Evolutionary conservation across 2,329 filamentous ascomycete genomes (phyloP).

Genomic region (Aureobasidium sp.): DNA sequence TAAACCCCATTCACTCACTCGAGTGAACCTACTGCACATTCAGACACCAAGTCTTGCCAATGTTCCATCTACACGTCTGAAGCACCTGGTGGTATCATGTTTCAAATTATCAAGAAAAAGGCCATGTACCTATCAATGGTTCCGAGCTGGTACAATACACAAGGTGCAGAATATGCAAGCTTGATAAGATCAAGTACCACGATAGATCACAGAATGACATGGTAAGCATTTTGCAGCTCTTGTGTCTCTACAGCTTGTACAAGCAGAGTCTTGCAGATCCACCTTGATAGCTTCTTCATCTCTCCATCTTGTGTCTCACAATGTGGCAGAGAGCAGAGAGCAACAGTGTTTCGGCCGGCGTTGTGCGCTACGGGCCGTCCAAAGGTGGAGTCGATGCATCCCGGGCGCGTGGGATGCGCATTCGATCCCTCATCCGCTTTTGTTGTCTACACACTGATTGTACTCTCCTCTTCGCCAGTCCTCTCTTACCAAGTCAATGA

Average conservation of each 20-base stretch:
- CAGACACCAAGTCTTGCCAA: not conserved
- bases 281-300: not conserved
- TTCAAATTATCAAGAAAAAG: no score
- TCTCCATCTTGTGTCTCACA: not conserved
- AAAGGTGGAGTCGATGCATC: constrained; percentile 8
- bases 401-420: constrained; percentile 4
- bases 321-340: not conserved
- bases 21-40: not conserved
- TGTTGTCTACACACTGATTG: not conserved
- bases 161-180: not conserved
- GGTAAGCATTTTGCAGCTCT: not conserved
- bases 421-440: constrained; percentile 1
- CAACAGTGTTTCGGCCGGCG: not conserved
- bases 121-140: not conserved
- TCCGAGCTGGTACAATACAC: not conserved
- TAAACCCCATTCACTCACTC: not conserved
- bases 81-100: not conserved
- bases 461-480: not conserved
- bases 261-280: not conserved
- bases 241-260: not conserved
- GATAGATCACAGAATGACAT: not conserved
- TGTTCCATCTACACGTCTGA: not conserved
- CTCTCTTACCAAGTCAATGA: not conserved
- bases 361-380: not conserved
- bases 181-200: not conserved